Conservation (phyloP, 2,329 filamentous ascomycete species). For the Phialophora chinensis region DNA sequence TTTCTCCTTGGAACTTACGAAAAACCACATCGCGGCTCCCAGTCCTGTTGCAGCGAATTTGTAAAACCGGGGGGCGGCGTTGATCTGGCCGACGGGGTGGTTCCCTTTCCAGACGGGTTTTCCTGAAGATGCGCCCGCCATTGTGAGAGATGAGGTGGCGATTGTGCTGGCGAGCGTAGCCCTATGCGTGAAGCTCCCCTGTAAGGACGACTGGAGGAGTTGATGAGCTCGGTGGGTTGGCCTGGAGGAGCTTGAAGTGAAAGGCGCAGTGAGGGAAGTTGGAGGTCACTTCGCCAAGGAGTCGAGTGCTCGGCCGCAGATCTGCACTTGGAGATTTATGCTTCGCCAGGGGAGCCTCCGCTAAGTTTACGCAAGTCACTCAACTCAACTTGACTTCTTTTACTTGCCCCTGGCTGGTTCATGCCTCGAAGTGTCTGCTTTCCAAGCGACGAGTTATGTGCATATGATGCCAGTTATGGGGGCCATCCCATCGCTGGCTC, state of each 20-base stretch:
- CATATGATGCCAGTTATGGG: too few species aligned
- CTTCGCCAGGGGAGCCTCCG: not conserved
- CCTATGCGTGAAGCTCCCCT: not conserved
- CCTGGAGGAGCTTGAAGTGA: not conserved
- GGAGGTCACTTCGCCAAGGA: not conserved
- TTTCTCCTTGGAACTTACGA: constrained; percentile 64
- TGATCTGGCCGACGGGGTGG: constrained; percentile 55
- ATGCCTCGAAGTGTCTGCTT: too few species aligned
- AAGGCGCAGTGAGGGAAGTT: not conserved
- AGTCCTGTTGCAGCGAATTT: constrained; percentile 84
- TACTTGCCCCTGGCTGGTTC: too few species aligned
- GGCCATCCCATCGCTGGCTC: too few species aligned
- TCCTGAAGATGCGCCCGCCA: constrained; percentile 16
- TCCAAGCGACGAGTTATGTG: too few species aligned
- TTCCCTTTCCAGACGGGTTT: constrained; percentile 39
- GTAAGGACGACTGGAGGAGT: not conserved
- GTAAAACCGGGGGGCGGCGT: constrained; percentile 72
- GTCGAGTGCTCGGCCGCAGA: not conserved
- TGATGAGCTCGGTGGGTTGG: not conserved
- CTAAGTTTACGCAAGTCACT: too few species aligned
- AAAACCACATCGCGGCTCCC: constrained; percentile 99
- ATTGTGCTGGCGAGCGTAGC: too few species aligned
- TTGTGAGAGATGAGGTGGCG: not conserved
- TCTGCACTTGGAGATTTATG: not conserved
- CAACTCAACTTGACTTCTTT: too few species aligned